These are phyloP conservation scores for Rhizopus delemar DNA, from an alignment of 371 early-diverging fungal genomes.

Conservation along the genomic window DNA sequence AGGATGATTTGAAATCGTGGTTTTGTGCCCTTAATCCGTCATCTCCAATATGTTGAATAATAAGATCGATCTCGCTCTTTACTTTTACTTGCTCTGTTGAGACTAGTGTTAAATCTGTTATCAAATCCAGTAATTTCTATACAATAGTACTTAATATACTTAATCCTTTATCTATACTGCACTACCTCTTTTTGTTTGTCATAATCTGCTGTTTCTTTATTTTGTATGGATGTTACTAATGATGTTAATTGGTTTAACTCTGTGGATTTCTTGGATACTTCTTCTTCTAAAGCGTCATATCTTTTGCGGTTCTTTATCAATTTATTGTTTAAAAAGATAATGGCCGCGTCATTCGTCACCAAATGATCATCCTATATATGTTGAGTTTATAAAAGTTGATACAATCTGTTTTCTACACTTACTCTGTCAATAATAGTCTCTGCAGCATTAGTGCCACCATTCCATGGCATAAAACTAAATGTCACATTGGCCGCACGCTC, in stretches of 20 bases:
- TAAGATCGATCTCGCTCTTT: constrained; percentile 60
- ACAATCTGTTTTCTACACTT: constrained; percentile 1
- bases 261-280: constrained; percentile 41
- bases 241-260: constrained; percentile 28
- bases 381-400: not conserved
- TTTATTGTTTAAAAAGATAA: constrained; percentile 65
- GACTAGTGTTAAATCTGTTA: constrained; percentile 52
- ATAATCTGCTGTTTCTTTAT: constrained; percentile 35
- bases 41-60: constrained; percentile 63
- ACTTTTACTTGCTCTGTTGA: constrained; percentile 53
- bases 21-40: constrained; percentile 48
- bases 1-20: constrained; percentile 74
- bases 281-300: constrained; percentile 46
- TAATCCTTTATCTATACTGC: not conserved
- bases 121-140: constrained; percentile 51
- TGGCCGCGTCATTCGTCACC: constrained; percentile 55
- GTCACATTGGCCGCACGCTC: constrained; percentile 28
- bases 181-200: constrained; percentile 40
- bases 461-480: constrained; percentile 47
- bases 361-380: constrained; percentile 49
- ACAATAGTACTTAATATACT: not conserved
- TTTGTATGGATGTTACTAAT: constrained; percentile 15
- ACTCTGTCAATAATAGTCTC: constrained; percentile 47
- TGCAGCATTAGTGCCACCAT: constrained; percentile 39
- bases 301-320: constrained; percentile 57